Evolutionary conservation across 2,329 filamentous ascomycete species (phyloP).

Genomic region (Zymoseptoria tritici): DNA sequence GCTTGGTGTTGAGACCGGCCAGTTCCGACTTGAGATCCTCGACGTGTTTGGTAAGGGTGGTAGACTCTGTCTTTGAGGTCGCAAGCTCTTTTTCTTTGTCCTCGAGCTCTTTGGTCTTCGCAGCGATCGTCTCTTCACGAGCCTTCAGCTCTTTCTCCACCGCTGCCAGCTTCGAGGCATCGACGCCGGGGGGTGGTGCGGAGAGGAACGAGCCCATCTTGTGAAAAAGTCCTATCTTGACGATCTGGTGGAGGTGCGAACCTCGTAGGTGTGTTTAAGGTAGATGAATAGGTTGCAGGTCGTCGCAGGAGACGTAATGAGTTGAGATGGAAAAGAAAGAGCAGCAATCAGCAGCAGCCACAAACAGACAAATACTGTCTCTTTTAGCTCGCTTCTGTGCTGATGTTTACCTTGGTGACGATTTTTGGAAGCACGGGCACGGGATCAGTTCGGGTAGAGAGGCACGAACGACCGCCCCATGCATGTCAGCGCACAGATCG

Average conservation of each 20-base stretch:
- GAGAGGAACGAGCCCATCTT: slow-evolving; percentile 15
- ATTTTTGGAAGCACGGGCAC: neutral
- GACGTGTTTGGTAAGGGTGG: slow-evolving; percentile 3
- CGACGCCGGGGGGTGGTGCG: slow-evolving; percentile 7
- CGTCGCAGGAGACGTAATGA: neutral
- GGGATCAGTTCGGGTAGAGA: neutral
- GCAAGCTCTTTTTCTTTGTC: slow-evolving; percentile 12
- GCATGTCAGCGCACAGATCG: neutral
- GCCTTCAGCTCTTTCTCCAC: slow-evolving; percentile 16
- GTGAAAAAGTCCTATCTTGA: neutral
- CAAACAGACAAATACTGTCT: neutral
- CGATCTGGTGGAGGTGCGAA: neutral
- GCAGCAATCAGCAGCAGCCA: neutral
- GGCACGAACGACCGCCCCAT: neutral
- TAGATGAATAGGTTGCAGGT: neutral
- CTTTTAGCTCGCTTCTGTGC: neutral
- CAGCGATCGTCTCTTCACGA: slow-evolving; percentile 7
- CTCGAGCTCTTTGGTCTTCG: slow-evolving; percentile 12
- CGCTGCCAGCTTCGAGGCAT: slow-evolving; percentile 16
- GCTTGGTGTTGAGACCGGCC: slow-evolving; percentile 2
- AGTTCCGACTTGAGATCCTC: slow-evolving; percentile 4
- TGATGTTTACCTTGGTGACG: neutral
- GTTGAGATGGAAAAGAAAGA: neutral
- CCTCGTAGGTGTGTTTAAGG: neutral
- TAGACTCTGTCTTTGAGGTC: neutral